These are phyloP conservation scores for Rhazya stricta DNA, from an alignment of 257 asterid species.

Conservation along the genomic window DNA sequence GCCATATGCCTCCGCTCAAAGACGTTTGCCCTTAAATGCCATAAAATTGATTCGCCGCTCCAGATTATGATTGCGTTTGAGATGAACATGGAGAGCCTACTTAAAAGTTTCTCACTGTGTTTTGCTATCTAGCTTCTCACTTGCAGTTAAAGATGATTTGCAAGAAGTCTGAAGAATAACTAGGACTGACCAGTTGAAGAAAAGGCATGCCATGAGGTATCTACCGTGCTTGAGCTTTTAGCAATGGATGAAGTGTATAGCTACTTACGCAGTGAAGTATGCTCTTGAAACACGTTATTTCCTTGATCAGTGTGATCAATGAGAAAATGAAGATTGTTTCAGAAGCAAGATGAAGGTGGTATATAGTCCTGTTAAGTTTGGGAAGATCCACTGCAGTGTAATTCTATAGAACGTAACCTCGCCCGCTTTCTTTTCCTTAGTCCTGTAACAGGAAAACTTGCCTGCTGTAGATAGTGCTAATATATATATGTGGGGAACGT, in stretches of 20 bases:
- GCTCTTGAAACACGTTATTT: background rate
- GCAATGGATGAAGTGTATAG: background rate
- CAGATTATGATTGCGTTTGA: constrained; percentile 42
- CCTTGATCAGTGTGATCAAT: background rate
- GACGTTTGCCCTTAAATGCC: constrained; percentile 46
- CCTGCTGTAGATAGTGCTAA: constrained; percentile 12
- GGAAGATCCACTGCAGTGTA: background rate
- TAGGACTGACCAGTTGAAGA: constrained; percentile 1
- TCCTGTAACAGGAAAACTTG: background rate
- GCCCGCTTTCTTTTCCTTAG: background rate
- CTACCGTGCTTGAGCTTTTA: background rate
- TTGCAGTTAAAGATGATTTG: background rate
- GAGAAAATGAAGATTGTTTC: background rate
- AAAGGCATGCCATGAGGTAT: background rate
- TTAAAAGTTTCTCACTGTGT: constrained; percentile 2
- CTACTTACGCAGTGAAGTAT: background rate
- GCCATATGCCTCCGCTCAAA: constrained; percentile 53
- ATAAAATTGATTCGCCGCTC: constrained; percentile 50
- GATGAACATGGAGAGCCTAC: constrained; percentile 13
- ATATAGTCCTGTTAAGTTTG: background rate
- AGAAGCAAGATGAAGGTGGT: background rate
- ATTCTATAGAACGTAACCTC: background rate
- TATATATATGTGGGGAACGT: too few species aligned
- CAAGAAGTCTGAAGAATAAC: background rate
- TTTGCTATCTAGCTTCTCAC: background rate